Conservation (phyloP, 441 rosid genomes). For the Erysimum pusillum region DNA sequence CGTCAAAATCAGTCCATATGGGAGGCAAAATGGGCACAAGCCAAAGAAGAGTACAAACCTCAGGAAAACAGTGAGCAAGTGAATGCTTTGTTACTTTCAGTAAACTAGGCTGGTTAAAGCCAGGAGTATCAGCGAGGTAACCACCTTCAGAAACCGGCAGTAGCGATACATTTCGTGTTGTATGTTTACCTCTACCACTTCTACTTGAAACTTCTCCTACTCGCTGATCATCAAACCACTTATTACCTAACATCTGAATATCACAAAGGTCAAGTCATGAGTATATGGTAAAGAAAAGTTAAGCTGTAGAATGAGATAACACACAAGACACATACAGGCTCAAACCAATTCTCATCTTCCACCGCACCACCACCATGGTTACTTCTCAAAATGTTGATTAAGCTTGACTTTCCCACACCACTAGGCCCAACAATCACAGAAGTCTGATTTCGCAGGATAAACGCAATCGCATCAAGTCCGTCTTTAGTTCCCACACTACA, state of each 20-base stretch:
- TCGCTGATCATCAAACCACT: conserved; percentile 84
- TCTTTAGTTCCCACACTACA: conserved; percentile 77
- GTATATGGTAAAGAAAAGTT: background rate
- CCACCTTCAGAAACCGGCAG: conserved; percentile 87
- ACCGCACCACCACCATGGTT: conserved; percentile 46
- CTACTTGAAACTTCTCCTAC: conserved; percentile 88
- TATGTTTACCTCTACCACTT: conserved; percentile 94
- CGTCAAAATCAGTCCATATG: background rate
- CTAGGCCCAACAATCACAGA: conserved; percentile 94
- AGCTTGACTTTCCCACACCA: conserved; percentile 96
- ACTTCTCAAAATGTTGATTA: conserved; percentile 80
- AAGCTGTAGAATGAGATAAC: background rate
- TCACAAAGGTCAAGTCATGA: conserved; percentile 6
- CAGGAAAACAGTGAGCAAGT: conserved; percentile 83
- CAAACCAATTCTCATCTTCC: conserved; percentile 70
- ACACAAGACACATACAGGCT: conserved; percentile 63
- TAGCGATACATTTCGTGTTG: conserved; percentile 84
- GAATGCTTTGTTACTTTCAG: conserved; percentile 90
- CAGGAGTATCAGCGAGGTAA: conserved; percentile 94
- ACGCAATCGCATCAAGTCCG: conserved; percentile 74
- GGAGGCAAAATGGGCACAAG: background rate
- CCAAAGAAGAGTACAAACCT: conserved; percentile 57
- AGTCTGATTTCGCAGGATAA: conserved; percentile 69
- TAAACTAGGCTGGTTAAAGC: conserved; percentile 91
- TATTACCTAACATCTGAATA: conserved; percentile 72